Conservation (phyloP, 495 filamentous ascomycete genomes). For the Xylaria intraflava region DNA sequence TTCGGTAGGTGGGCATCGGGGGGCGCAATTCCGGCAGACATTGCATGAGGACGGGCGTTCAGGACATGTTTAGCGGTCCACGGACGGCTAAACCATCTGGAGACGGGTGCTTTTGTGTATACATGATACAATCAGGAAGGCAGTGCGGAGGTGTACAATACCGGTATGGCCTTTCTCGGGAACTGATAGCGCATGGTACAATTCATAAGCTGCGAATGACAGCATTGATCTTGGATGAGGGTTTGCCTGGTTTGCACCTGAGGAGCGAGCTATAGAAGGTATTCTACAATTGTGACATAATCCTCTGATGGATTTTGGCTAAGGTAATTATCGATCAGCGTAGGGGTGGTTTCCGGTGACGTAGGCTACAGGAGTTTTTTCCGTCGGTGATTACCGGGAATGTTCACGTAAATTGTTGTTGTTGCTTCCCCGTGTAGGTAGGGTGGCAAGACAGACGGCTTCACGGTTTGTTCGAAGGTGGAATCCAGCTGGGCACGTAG, state of each 20-base stretch:
- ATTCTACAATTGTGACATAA: background rate
- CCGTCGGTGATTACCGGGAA: too few relatives aligned
- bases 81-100: conserved; percentile 10
- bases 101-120: conserved; percentile 10
- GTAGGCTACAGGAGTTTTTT: too few relatives aligned
- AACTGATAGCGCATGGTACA: background rate
- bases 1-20: conserved; percentile 2
- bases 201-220: background rate
- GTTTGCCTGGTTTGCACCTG: background rate
- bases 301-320: too few relatives aligned
- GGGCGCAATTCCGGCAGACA: background rate
- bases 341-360: too few relatives aligned
- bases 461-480: too few relatives aligned
- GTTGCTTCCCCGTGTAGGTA: too few relatives aligned
- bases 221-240: background rate
- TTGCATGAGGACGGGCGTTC: conserved; percentile 13
- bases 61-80: conserved; percentile 3
- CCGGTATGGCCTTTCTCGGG: background rate
- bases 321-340: too few relatives aligned
- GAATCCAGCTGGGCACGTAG: too few relatives aligned
- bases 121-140: conserved; percentile 10
- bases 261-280: background rate
- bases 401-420: too few relatives aligned
- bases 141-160: conserved; percentile 9
- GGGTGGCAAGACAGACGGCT: too few relatives aligned